A percentile compares a stretch with the other conserved stretches of the same genome.
phyloP scores from a whole-genome alignment of 306 rosid species.

The Trichosanthes cucumerina region DNA sequence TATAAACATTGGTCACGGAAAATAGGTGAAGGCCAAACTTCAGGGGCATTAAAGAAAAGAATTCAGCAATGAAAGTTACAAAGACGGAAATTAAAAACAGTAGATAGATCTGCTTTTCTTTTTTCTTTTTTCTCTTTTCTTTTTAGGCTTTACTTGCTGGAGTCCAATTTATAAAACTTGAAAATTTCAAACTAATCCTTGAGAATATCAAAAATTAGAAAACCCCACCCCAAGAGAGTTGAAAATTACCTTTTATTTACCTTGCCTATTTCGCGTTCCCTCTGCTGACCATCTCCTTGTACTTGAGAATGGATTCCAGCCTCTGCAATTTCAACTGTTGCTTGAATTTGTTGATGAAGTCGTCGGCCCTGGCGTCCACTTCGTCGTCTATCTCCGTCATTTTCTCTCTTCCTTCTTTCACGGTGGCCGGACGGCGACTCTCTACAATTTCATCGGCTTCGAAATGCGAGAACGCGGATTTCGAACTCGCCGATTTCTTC shows the following conservation, averaged over 20 bases:
- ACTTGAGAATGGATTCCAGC: constrained; percentile 52
- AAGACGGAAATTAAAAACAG: not conserved
- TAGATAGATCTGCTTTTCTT: not conserved
- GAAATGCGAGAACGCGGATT: constrained; percentile 50
- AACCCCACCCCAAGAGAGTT: not conserved
- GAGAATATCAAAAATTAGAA: constrained; percentile 7
- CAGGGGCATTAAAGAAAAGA: not conserved
- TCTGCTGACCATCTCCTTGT: constrained; percentile 41
- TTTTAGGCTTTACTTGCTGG: not conserved
- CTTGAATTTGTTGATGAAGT: constrained; percentile 80
- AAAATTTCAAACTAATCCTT: constrained; percentile 7
- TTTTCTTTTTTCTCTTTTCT: too few species aligned
- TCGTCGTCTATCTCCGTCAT: constrained; percentile 29
- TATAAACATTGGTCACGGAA: not conserved
- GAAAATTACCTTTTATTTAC: constrained; percentile 1
- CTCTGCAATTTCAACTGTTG: constrained; percentile 74
- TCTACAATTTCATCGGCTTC: constrained; percentile 51
- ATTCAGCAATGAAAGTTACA: not conserved
- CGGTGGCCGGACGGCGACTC: constrained; percentile 55
- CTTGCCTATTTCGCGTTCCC: constrained; percentile 19
- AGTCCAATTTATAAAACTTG: not conserved
- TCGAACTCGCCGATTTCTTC: constrained; percentile 72
- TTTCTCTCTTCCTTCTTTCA: constrained; percentile 31
- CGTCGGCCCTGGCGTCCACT: constrained; percentile 77
- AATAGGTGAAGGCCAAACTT: not conserved